Evolutionary conservation across 106 monocot genomes (phyloP).

Genomic region (Cymbidium sinense): DNA sequence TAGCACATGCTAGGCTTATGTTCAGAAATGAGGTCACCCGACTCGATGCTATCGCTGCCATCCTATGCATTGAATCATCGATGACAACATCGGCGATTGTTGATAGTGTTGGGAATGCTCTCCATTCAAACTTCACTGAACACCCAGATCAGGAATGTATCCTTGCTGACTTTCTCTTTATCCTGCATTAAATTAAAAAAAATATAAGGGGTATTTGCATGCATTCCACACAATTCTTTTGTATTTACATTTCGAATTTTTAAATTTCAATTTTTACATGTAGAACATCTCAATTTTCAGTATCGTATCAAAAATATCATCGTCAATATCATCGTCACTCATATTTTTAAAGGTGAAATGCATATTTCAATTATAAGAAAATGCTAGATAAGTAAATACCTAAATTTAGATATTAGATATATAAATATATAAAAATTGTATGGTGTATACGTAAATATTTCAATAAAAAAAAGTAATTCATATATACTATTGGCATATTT

Average conservation of each 20-base stretch:
- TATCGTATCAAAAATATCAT: no score
- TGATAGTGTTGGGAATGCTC: slow-evolving; percentile 77
- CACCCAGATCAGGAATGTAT: slow-evolving; percentile 94
- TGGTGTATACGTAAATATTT: no score
- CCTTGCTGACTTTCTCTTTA: slow-evolving; percentile 17
- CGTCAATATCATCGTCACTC: no score
- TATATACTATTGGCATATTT: no score
- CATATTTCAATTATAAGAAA: no score
- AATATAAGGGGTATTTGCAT: not conserved
- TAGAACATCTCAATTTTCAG: no score
- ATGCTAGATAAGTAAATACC: no score
- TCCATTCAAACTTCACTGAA: slow-evolving; percentile 86
- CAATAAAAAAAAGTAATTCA: no score
- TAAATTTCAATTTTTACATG: not conserved
- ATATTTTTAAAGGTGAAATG: no score
- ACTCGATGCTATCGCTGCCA: slow-evolving; percentile 87
- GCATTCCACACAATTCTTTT: not conserved
- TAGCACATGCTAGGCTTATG: slow-evolving; percentile 97
- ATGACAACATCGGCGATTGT: slow-evolving; percentile 92
- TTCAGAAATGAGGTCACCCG: slow-evolving; percentile 75
- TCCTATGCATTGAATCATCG: slow-evolving; percentile 93
- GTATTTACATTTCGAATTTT: not conserved
- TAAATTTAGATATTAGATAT: no score
- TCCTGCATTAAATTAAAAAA: no score
- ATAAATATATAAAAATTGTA: no score